A percentile compares a stretch with the other conserved stretches of the same genome.
Evolutionary conservation across 352 stramenopile species (phyloP).

Genomic region (Phytophthora sansomeana): DNA sequence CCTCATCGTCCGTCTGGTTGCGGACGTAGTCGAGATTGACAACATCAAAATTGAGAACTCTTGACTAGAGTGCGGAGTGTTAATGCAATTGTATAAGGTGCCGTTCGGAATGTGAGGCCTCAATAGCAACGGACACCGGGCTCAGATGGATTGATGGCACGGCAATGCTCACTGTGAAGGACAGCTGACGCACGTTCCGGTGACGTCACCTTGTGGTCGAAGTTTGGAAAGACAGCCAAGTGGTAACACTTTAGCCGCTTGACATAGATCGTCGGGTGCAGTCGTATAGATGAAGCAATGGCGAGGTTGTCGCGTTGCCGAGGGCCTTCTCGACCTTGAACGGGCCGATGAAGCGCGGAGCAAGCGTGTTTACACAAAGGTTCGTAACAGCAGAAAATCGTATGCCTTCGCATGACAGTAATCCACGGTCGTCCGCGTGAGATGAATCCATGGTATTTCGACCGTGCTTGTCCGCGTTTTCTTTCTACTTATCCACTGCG

Average conservation of each 20-base stretch:
- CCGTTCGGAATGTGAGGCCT: neutral
- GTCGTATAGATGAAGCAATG: slow-evolving; percentile 10
- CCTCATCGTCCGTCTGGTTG: slow-evolving; percentile 57
- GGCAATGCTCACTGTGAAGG: neutral
- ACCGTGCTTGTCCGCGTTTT: neutral
- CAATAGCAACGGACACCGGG: neutral
- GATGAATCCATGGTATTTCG: neutral
- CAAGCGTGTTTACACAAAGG: neutral
- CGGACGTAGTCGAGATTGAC: slow-evolving; percentile 62
- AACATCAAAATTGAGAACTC: slow-evolving; percentile 40
- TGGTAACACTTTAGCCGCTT: slow-evolving; percentile 30
- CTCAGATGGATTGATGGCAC: neutral
- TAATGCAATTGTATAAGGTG: neutral
- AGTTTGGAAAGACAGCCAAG: neutral
- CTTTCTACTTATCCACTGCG: neutral
- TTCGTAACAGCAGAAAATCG: neutral
- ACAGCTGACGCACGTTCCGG: neutral
- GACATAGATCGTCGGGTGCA: slow-evolving; percentile 47
- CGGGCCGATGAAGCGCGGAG: slow-evolving; percentile 2
- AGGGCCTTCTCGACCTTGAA: neutral
- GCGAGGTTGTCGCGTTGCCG: slow-evolving; percentile 16
- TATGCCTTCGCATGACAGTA: neutral
- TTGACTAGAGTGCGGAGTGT: neutral
- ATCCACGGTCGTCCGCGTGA: neutral
- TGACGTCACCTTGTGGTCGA: neutral